Evolutionary conservation across 371 early-diverging fungal species (phyloP).

Genomic region (Choanephora cucurbitarum): DNA sequence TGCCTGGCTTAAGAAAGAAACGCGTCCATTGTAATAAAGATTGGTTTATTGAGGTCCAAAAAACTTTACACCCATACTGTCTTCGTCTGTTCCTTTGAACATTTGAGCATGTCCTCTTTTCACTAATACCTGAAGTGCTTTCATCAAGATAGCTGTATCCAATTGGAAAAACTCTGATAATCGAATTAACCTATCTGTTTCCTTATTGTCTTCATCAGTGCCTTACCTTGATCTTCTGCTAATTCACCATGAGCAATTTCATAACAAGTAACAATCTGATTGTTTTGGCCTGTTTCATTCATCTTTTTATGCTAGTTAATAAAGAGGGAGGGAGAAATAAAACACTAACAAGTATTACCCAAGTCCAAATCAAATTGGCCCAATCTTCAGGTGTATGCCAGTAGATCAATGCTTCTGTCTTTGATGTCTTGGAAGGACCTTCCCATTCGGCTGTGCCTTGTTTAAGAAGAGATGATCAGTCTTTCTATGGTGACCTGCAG

Average conservation of each 20-base stretch:
- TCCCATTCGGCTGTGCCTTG: conserved; percentile 81
- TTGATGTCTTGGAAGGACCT: conserved; percentile 42
- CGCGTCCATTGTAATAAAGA: conserved; percentile 46
- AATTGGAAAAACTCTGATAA: conserved; percentile 75
- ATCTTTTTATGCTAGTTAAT: no score
- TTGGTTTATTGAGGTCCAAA: conserved; percentile 42
- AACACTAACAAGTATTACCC: no score
- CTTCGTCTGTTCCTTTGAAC: conserved; percentile 77
- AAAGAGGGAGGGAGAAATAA: no score
- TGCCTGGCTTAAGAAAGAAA: conserved; percentile 82
- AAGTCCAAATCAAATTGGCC: conserved; percentile 77
- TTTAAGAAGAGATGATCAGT: neutral
- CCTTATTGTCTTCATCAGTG: conserved; percentile 6
- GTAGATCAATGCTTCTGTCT: conserved; percentile 68
- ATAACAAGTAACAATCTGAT: conserved; percentile 81
- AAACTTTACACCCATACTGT: conserved; percentile 86
- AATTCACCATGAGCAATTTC: conserved; percentile 83
- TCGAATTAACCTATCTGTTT: no score
- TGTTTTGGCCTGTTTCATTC: conserved; percentile 71
- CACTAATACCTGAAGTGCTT: conserved; percentile 76
- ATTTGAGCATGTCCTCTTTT: conserved; percentile 81
- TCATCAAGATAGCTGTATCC: conserved; percentile 66
- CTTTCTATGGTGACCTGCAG: no score
- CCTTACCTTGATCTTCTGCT: conserved; percentile 70
- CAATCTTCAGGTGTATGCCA: conserved; percentile 93